Percentiles rank a stretch among this genome's conserved stretches.
Conservation (phyloP, 1,139 yeast genomes). For the Hyphopichia khmerensis region DNA sequence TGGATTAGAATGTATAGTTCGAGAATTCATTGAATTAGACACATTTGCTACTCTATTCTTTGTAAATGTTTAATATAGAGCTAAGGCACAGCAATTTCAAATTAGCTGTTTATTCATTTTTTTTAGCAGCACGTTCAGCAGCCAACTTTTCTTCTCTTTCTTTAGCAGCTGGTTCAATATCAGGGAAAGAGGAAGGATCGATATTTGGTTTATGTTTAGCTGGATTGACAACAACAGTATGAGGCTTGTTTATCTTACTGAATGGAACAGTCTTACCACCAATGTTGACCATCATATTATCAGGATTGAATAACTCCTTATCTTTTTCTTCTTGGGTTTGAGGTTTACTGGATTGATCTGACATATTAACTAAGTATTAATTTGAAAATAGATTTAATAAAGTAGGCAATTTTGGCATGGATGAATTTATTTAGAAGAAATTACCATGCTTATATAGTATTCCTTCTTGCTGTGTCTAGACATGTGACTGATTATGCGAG, state of each 20-base stretch:
- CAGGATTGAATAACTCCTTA: slow-evolving; percentile 16
- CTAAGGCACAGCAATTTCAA: too few relatives aligned
- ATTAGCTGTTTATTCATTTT: not conserved
- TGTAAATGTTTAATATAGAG: too few relatives aligned
- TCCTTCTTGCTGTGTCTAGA: not conserved
- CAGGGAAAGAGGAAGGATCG: slow-evolving; percentile 26
- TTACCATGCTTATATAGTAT: not conserved
- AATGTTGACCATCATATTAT: slow-evolving; percentile 30
- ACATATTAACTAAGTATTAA: too few relatives aligned
- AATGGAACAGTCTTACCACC: slow-evolving; percentile 42
- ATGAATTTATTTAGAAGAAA: not conserved
- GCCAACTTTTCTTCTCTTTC: slow-evolving; percentile 6
- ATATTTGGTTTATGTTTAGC: slow-evolving; percentile 18
- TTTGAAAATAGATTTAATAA: too few relatives aligned
- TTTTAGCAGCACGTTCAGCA: slow-evolving; percentile 5
- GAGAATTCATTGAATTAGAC: too few relatives aligned
- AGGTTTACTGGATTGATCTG: not conserved
- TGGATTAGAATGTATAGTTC: too few relatives aligned
- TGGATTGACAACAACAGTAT: slow-evolving; percentile 22
- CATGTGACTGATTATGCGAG: slow-evolving; percentile 5
- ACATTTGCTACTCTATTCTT: too few relatives aligned
- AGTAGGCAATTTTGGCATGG: too few relatives aligned
- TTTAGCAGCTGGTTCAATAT: slow-evolving; percentile 17
- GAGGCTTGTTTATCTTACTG: slow-evolving; percentile 40
- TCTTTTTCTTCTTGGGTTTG: slow-evolving; percentile 16